Evolutionary conservation across 176 grass and related monocot genomes (phyloP).

Genomic region (Bonia amplexicaulis): DNA sequence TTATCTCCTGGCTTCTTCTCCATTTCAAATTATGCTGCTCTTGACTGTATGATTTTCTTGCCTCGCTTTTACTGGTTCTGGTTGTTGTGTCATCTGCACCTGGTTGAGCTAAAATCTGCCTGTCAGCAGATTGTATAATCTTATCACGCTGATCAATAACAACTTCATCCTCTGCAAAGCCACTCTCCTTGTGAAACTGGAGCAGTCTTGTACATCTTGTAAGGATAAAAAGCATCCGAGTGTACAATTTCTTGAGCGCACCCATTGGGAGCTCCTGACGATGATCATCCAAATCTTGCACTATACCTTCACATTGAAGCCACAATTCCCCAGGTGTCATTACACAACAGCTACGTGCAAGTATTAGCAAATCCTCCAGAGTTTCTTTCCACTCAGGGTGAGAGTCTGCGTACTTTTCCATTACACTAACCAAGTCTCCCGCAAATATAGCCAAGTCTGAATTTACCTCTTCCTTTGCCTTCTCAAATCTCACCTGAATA

Average conservation of each 20-base stretch:
- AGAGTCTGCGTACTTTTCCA: slow-evolving; percentile 89
- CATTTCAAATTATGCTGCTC: slow-evolving; percentile 93
- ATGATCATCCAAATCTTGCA: slow-evolving; percentile 96
- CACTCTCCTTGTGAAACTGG: slow-evolving; percentile 94
- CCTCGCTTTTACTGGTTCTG: slow-evolving; percentile 46
- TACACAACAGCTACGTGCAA: slow-evolving; percentile 93
- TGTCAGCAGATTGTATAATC: slow-evolving; percentile 77
- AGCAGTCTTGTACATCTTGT: slow-evolving; percentile 96
- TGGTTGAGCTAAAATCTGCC: slow-evolving; percentile 37
- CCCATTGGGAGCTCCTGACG: slow-evolving; percentile 88
- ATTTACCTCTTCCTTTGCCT: slow-evolving; percentile 97
- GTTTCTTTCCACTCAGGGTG: slow-evolving; percentile 99
- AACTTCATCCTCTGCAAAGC: slow-evolving; percentile 89
- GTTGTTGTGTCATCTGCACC: slow-evolving; percentile 30
- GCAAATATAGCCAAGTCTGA: slow-evolving; percentile 94
- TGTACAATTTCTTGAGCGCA: slow-evolving; percentile 91
- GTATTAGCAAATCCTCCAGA: slow-evolving; percentile 91
- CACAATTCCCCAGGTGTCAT: slow-evolving; percentile 94
- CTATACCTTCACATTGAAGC: slow-evolving; percentile 99
- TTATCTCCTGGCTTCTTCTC: slow-evolving; percentile 98
- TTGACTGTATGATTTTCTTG: slow-evolving; percentile 95
- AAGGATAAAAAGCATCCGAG: slow-evolving; percentile 97
- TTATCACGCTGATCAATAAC: slow-evolving; percentile 71
- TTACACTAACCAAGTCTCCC: slow-evolving; percentile 87
- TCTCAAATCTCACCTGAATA: slow-evolving; percentile 96